These are phyloP conservation scores for Cadophora sp. DNA, from an alignment of 2,329 filamentous ascomycete species.

Conservation along the genomic window DNA sequence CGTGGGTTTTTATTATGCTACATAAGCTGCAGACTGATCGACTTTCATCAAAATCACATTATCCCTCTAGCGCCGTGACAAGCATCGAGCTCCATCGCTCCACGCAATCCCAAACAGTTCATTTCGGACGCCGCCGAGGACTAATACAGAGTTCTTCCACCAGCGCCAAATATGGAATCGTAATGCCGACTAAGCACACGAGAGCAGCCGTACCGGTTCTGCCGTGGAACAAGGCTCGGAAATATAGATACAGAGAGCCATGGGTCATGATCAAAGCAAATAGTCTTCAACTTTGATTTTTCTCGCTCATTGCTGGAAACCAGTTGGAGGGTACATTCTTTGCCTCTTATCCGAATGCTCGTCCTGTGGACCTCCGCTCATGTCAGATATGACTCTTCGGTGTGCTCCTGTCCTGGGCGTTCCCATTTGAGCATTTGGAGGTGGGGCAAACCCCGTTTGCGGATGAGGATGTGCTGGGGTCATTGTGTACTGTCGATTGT, in stretches of 20 bases:
- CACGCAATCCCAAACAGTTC: conserved; percentile 13
- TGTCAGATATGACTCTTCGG: conserved; percentile 42
- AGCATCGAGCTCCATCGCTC: conserved; percentile 18
- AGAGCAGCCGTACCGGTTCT: neutral
- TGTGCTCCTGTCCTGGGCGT: conserved; percentile 36
- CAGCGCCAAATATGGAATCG: conserved; percentile 27
- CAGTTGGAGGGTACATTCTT: conserved; percentile 40
- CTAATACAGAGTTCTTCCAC: conserved; percentile 16
- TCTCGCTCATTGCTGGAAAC: conserved; percentile 36
- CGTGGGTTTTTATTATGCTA: neutral
- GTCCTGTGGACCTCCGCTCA: conserved; percentile 36
- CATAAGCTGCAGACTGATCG: conserved; percentile 16
- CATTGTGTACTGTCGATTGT: conserved; percentile 40
- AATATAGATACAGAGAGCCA: conserved; percentile 28
- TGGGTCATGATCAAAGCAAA: neutral
- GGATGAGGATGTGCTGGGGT: conserved; percentile 39
- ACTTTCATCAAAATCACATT: neutral
- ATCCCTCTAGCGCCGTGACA: conserved; percentile 29
- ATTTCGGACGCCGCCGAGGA: conserved; percentile 31
- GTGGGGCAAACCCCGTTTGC: conserved; percentile 32
- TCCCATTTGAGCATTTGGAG: conserved; percentile 33
- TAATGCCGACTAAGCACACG: conserved; percentile 5
- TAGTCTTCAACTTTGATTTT: neutral
- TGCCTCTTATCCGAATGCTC: conserved; percentile 44
- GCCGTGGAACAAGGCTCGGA: conserved; percentile 8